Percentiles rank a stretch among this genome's conserved stretches.
phyloP scores from a whole-genome alignment of 192 early-diverging fungal genomes.

The Fimicolochytrium jonesii region DNA sequence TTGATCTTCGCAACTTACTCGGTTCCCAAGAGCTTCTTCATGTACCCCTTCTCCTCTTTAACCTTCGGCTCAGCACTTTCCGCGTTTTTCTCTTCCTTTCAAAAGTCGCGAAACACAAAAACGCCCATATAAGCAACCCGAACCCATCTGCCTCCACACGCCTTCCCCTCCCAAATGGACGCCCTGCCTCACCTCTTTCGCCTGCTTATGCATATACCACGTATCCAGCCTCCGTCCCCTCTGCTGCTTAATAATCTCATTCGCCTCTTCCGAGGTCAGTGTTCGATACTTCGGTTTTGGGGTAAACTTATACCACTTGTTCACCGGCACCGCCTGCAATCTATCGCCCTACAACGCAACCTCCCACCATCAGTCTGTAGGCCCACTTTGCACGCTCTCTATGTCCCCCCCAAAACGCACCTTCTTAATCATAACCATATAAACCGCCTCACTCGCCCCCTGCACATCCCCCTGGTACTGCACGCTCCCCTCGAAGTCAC shows the following conservation, averaged over 20 bases:
- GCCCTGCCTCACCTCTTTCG: slow-evolving; percentile 8
- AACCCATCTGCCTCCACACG: too few relatives aligned
- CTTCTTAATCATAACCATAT: too few relatives aligned
- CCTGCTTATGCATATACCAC: slow-evolving; percentile 32
- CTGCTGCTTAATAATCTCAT: slow-evolving; percentile 36
- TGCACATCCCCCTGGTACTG: slow-evolving; percentile 33
- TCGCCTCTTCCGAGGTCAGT: slow-evolving; percentile 47
- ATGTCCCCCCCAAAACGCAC: too few relatives aligned
- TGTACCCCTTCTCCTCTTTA: slow-evolving; percentile 18
- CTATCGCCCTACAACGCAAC: slow-evolving; percentile 13
- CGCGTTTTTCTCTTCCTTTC: slow-evolving; percentile 19
- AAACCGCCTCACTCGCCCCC: slow-evolving; percentile 17
- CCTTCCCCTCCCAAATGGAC: too few relatives aligned
- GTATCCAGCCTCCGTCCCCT: slow-evolving; percentile 11
- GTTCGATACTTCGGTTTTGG: slow-evolving; percentile 40
- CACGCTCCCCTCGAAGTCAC: slow-evolving; percentile 20
- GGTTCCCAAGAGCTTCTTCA: slow-evolving; percentile 12
- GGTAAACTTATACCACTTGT: slow-evolving; percentile 46
- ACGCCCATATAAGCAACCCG: too few relatives aligned
- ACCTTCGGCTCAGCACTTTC: too few relatives aligned
- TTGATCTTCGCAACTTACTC: slow-evolving; percentile 1
- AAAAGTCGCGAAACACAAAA: too few relatives aligned
- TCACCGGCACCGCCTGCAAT: slow-evolving; percentile 39
- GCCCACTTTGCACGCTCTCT: too few relatives aligned
- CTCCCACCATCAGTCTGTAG: too few relatives aligned